Conservation (phyloP, 139 green algal species). For the Ostreobium quekettii region DNA sequence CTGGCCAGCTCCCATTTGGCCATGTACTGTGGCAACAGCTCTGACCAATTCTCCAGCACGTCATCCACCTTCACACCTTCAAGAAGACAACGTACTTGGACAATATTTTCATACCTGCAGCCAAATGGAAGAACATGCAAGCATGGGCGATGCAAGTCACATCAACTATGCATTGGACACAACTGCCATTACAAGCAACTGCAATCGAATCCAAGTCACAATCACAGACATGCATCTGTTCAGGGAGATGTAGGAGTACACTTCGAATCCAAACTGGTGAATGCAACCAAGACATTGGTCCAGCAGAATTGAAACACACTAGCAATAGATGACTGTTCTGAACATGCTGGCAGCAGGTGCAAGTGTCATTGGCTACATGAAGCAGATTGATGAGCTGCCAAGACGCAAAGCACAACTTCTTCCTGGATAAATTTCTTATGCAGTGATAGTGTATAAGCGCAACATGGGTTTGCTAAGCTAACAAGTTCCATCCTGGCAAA, state of each 20-base stretch:
- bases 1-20: constrained; percentile 61
- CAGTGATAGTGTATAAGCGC: no score
- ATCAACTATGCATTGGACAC: neutral
- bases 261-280: neutral
- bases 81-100: constrained; percentile 80
- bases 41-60: constrained; percentile 70
- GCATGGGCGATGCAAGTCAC: neutral
- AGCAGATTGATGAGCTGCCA: no score
- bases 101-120: constrained; percentile 91
- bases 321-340: no score
- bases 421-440: no score
- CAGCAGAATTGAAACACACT: neutral
- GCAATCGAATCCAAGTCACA: neutral
- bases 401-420: no score
- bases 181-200: neutral
- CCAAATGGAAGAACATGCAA: constrained; percentile 16
- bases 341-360: neutral
- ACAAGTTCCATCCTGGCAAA: no score
- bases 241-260: neutral
- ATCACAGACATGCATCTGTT: neutral
- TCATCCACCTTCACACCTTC: constrained; percentile 63
- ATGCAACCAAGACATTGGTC: neutral
- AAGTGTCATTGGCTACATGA: no score
- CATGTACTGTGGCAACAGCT: constrained; percentile 64
- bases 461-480: no score